Evolutionary conservation across 164 flowering plant genomes (phyloP).

Genomic region (Houttuynia cordata): DNA sequence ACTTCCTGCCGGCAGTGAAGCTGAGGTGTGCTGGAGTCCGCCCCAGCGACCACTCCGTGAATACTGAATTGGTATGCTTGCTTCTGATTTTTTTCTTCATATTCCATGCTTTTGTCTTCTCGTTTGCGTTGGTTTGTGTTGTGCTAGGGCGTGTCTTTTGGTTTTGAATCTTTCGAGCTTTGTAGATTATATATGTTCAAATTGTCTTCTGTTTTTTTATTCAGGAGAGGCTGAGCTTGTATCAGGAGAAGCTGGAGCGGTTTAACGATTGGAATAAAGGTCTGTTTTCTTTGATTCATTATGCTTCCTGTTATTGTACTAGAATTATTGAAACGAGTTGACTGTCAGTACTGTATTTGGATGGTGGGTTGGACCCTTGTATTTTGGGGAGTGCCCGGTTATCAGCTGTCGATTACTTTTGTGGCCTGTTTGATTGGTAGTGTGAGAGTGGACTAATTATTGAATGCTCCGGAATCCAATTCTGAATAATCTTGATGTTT

Average conservation of each 20-base stretch:
- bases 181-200: neutral
- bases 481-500: too few species aligned
- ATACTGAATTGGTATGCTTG: slow-evolving; percentile 58
- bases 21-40: slow-evolving; percentile 66
- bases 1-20: slow-evolving; percentile 45
- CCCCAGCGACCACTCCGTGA: slow-evolving; percentile 70
- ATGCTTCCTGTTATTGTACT: neutral
- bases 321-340: too few species aligned
- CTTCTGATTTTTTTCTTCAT: too few species aligned
- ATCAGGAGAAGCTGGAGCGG: slow-evolving; percentile 64
- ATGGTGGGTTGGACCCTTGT: too few species aligned
- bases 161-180: neutral
- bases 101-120: neutral
- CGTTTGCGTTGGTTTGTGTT: neutral
- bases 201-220: neutral
- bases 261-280: slow-evolving; percentile 60
- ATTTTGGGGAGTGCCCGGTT: too few species aligned
- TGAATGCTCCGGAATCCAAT: too few species aligned
- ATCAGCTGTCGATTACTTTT: too few species aligned
- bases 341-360: too few species aligned
- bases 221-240: slow-evolving; percentile 77
- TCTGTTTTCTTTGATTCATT: slow-evolving; percentile 11
- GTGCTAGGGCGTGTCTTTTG: slow-evolving; percentile 1
- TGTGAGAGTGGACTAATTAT: too few species aligned
- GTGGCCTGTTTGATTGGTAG: too few species aligned